phyloP scores from a whole-genome alignment of 257 asterid species.

The Petunia secreta region DNA sequence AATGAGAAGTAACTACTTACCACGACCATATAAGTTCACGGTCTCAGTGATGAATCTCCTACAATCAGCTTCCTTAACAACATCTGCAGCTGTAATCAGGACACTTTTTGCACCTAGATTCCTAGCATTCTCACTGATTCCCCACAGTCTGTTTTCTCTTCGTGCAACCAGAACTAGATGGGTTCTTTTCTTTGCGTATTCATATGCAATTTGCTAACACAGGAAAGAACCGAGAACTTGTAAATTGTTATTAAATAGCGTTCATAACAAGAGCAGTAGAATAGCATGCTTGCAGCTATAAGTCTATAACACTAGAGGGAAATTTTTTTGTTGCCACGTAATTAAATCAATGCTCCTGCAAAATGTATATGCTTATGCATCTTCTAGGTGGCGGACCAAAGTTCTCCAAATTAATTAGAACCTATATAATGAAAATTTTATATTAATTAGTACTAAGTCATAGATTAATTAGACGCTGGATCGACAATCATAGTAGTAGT shows the following conservation, averaged over 20 bases:
- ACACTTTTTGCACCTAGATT: slow-evolving; percentile 66
- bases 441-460: not conserved
- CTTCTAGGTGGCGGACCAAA: not conserved
- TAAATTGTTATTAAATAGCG: not conserved
- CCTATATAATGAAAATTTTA: not conserved
- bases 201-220: slow-evolving; percentile 82
- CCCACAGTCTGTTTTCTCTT: slow-evolving; percentile 73
- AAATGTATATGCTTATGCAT: not conserved
- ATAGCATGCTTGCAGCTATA: not conserved
- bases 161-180: slow-evolving; percentile 85
- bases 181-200: slow-evolving; percentile 83
- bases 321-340: not conserved
- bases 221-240: not conserved
- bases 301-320: not conserved
- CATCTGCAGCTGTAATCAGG: slow-evolving; percentile 86
- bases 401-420: not conserved
- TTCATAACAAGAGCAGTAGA: not conserved
- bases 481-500: too few relatives aligned
- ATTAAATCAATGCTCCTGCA: not conserved
- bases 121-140: slow-evolving; percentile 75
- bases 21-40: slow-evolving; percentile 57
- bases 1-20: slow-evolving; percentile 36
- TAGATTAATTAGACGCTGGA: not conserved
- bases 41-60: slow-evolving; percentile 77
- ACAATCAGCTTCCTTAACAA: slow-evolving; percentile 93